These are phyloP conservation scores for Plasmodium gallinaceum DNA, from an alignment of 169 alveolate species.

Conservation along the genomic window DNA sequence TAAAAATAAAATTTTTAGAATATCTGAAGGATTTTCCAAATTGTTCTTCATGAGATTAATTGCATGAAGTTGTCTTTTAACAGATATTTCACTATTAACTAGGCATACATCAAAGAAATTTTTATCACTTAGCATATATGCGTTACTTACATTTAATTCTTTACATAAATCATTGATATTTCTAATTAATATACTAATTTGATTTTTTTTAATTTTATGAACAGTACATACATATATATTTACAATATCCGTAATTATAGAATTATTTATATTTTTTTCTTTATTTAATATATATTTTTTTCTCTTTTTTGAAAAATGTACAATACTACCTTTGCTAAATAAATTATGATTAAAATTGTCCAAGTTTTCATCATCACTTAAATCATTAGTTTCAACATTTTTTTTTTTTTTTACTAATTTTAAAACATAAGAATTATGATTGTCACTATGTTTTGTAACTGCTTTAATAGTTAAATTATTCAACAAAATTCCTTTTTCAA, in stretches of 20 bases:
- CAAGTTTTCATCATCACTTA: slow-evolving; percentile 68
- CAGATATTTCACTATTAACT: slow-evolving; percentile 49
- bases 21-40: slow-evolving; percentile 39
- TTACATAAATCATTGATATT: slow-evolving; percentile 30
- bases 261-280: neutral
- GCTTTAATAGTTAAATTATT: slow-evolving; percentile 44
- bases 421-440: slow-evolving; percentile 28
- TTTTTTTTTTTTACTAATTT: slow-evolving; percentile 48
- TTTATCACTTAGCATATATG: slow-evolving; percentile 25
- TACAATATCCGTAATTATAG: slow-evolving; percentile 4
- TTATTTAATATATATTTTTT: slow-evolving; percentile 21
- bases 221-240: slow-evolving; percentile 57
- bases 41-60: slow-evolving; percentile 34
- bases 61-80: slow-evolving; percentile 39
- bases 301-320: slow-evolving; percentile 70
- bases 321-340: slow-evolving; percentile 60
- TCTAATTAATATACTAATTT: slow-evolving; percentile 19
- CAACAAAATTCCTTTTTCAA: slow-evolving; percentile 59
- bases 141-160: slow-evolving; percentile 33
- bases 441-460: slow-evolving; percentile 33
- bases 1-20: slow-evolving; percentile 32
- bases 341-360: slow-evolving; percentile 41
- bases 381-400: slow-evolving; percentile 30
- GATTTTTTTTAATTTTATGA: slow-evolving; percentile 66
- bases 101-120: slow-evolving; percentile 51